Percentiles rank a stretch among this genome's conserved stretches.
Conservation (phyloP, 2,329 filamentous ascomycete genomes). For the Aspergillus uvarum region DNA sequence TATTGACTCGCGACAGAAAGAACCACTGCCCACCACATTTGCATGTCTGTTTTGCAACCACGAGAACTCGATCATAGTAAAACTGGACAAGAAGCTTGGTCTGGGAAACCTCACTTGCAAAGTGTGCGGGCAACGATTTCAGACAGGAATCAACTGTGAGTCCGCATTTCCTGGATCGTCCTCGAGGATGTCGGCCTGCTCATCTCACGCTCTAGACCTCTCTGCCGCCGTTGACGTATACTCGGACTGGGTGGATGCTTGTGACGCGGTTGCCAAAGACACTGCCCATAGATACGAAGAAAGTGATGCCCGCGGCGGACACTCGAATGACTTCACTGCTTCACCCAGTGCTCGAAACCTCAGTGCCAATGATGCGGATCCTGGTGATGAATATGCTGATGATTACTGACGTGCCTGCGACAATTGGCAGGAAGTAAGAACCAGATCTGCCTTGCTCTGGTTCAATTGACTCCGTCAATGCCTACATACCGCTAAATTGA, state of each 20-base stretch:
- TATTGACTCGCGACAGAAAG: slow-evolving; percentile 35
- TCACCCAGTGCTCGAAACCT: slow-evolving; percentile 22
- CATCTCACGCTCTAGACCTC: slow-evolving; percentile 61
- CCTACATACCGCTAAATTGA: neutral
- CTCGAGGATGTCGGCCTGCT: neutral
- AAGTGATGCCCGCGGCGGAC: slow-evolving; percentile 17
- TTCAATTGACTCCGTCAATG: neutral
- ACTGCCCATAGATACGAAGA: slow-evolving; percentile 44
- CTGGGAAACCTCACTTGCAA: slow-evolving; percentile 86
- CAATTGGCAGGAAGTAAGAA: slow-evolving; percentile 14
- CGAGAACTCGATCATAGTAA: slow-evolving; percentile 86
- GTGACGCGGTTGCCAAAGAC: slow-evolving; percentile 68
- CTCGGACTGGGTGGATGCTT: slow-evolving; percentile 97
- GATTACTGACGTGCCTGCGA: slow-evolving; percentile 28
- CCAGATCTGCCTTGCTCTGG: slow-evolving; percentile 1
- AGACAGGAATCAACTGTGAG: slow-evolving; percentile 89
- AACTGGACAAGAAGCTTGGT: slow-evolving; percentile 89
- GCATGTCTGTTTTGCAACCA: slow-evolving; percentile 98
- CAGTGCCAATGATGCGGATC: slow-evolving; percentile 17
- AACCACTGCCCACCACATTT: slow-evolving; percentile 68
- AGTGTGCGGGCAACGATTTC: slow-evolving; percentile 89
- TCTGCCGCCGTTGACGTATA: slow-evolving; percentile 94
- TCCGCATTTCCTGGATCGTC: slow-evolving; percentile 10
- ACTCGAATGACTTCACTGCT: slow-evolving; percentile 17
- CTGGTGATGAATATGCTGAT: slow-evolving; percentile 26